Evolutionary conservation across 805 yeast species (phyloP), one percentile per base, ranked within the genome.

Genomic region (Kregervanrija fluxuum): DNA sequence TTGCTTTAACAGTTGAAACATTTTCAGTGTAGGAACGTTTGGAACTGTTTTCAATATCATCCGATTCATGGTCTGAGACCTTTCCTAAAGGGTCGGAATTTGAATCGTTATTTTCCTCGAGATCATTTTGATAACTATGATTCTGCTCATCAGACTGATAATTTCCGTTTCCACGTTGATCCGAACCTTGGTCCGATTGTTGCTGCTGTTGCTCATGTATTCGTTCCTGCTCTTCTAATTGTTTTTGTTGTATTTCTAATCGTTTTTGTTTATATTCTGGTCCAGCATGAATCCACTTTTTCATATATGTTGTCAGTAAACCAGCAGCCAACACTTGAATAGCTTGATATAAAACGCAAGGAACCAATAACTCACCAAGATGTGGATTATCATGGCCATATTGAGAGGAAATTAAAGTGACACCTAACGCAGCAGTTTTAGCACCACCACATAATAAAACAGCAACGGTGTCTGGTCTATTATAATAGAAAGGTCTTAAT

Each of bases 351-450:
- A 88, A 67, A 8, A 88, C 95, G 56, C 88, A 70, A 0, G 96
- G 91, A 13, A 86, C 88, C 35, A 88, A 66, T 33, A 88, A 64
- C 41, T 75, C 74, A 14, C 95, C 96, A 51, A 86, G 65, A 51
- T 77, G 69, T 8, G 72, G 68, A 54, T 74, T 77, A 38, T 71
- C 56, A 8, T 76, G 63, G 10, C 95, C 95, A 59, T 85, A 88
- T 41, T 61, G 65, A 0, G 65, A 47, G 1, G 88, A 71, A 12
- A 84, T 71, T 41, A 88, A 68, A 1, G 95, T 83, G 4, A 87
- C 95, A 31, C 96, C 96, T 42, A 88, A 68, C 0, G 96, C 96
- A 0, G 95, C 95, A 0, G 96, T 87, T 62, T 88, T 88, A 2
- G 96, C 95, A 8, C 95, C 91, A 8, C 95, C 95, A 62, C 95